Evolutionary conservation across 257 asterid genomes (phyloP), one percentile per base, ranked within the genome.

Genomic region (Nicotiana benthamiana): DNA sequence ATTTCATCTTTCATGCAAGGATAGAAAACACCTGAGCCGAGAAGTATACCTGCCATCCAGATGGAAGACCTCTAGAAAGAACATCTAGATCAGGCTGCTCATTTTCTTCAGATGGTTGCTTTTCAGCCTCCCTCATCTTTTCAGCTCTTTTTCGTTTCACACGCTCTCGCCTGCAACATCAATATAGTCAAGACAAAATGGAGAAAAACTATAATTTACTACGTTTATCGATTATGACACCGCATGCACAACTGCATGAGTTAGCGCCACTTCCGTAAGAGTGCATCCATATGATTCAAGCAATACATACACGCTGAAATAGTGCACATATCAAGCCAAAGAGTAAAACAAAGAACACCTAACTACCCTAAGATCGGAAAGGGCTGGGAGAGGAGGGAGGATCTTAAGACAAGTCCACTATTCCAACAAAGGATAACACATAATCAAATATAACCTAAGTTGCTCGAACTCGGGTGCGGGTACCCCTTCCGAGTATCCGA

Each of bases 81-180:
- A 84, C 88, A 77, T 84, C 83, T 12, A 96, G 89, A 88, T 92
- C 88, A n/a, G 92, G 87, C 85, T 88, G 88, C 78, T 82, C 82
- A 70, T 75, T 83, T 83, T 81, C 88, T 82, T 88, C 92, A 67
- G 90, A 75, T 53, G 89, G 84, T 63, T 70, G 84, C 74, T 68
- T 83, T 80, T 56, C 83, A 51, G 87, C 74, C 77, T 89, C 95
- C 79, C 89, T 92, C 83, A 79, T 83, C 83, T 82, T 86, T 85
- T 89, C 84, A 7, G 95, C 93, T 79, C 92, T 90, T 90, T 82
- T 92, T 82, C 97, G 96, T 87, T 92, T 96, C 81, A 96, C 99
- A 32, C 97, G 93, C 82, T 91, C 99, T 84, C 97, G 92, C 99
- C 99, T 96, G 88, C 83, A 70, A 82, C 87, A 84, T 26, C 79